Evolutionary conservation across 306 rosid genomes (phyloP).

Genomic region (Sophora flavescens): DNA sequence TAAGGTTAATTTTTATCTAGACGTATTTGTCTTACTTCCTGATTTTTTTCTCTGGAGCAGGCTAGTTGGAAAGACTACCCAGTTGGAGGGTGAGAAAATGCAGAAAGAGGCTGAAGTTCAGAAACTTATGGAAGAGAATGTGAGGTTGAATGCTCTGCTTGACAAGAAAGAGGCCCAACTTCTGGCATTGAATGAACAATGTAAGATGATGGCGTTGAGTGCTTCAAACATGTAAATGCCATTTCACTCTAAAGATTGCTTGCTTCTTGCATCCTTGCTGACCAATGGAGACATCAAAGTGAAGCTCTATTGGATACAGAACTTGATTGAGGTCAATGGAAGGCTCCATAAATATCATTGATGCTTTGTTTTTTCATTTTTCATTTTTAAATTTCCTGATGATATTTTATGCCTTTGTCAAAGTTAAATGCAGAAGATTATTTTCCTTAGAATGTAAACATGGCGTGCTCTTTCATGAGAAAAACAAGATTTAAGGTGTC

Average conservation of each 20-base stretch:
- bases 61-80: conserved; percentile 87
- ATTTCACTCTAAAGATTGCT: conserved; percentile 24
- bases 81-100: conserved; percentile 94
- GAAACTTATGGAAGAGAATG: conserved; percentile 96
- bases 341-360: conserved; percentile 29
- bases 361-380: background rate
- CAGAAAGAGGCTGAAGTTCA: conserved; percentile 98
- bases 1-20: background rate
- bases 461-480: conserved; percentile 35
- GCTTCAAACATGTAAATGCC: conserved; percentile 58
- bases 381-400: conserved; percentile 27
- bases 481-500: background rate
- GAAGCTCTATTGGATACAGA: conserved; percentile 28
- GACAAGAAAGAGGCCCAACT: conserved; percentile 99
- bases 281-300: conserved; percentile 1
- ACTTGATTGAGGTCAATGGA: conserved; percentile 42
- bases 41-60: conserved; percentile 56
- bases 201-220: conserved; percentile 88
- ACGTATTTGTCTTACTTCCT: conserved; percentile 17
- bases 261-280: conserved; percentile 2
- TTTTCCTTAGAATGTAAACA: conserved; percentile 35
- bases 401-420: conserved; percentile 27
- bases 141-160: conserved; percentile 86
- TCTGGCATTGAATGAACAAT: conserved; percentile 86
- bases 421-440: conserved; percentile 18